These are phyloP conservation scores for Aspergillus saccharolyticus DNA, from an alignment of 495 filamentous ascomycete species.

Conservation along the genomic window DNA sequence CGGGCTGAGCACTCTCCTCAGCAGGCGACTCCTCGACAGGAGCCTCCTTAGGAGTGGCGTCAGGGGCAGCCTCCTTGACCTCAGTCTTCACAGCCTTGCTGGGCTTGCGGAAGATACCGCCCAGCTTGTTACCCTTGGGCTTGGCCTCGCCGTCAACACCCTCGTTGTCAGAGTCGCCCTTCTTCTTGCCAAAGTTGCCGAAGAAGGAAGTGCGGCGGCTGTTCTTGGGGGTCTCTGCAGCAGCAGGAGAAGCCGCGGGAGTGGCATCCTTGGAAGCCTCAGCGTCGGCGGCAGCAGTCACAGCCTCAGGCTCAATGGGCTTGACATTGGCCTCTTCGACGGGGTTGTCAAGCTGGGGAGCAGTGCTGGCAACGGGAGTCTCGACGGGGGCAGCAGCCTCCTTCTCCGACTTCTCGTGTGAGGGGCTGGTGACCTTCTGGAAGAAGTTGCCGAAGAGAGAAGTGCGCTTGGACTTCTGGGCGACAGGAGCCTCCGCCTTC, in stretches of 20 bases:
- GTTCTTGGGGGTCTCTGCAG: slow-evolving; percentile 39
- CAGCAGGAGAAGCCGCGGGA: slow-evolving; percentile 28
- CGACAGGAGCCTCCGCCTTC: slow-evolving; percentile 20
- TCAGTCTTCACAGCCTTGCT: slow-evolving; percentile 50
- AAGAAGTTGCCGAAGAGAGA: slow-evolving; percentile 52
- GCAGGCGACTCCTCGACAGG: slow-evolving; percentile 27
- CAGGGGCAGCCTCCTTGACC: slow-evolving; percentile 34
- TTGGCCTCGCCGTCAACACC: slow-evolving; percentile 46
- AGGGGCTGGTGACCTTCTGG: slow-evolving; percentile 51
- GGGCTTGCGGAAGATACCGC: slow-evolving; percentile 53
- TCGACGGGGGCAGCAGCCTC: slow-evolving; percentile 46
- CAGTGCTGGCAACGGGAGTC: slow-evolving; percentile 42
- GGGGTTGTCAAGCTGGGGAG: slow-evolving; percentile 49
- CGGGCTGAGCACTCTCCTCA: slow-evolving; percentile 30
- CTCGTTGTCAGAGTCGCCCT: slow-evolving; percentile 48
- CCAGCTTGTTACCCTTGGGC: slow-evolving; percentile 48
- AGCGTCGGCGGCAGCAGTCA: slow-evolving; percentile 38
- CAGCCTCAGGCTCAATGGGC: slow-evolving; percentile 41
- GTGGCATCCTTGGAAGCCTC: slow-evolving; percentile 37
- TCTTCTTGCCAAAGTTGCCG: slow-evolving; percentile 48
- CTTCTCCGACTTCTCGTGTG: slow-evolving; percentile 48
- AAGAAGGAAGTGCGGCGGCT: slow-evolving; percentile 56
- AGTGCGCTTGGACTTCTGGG: slow-evolving; percentile 44
- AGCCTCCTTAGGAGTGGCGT: slow-evolving; percentile 33
- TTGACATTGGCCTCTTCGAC: slow-evolving; percentile 40